Evolutionary conservation across 345 rosid species (phyloP).

Genomic region (Cardiospermum halicacabum): DNA sequence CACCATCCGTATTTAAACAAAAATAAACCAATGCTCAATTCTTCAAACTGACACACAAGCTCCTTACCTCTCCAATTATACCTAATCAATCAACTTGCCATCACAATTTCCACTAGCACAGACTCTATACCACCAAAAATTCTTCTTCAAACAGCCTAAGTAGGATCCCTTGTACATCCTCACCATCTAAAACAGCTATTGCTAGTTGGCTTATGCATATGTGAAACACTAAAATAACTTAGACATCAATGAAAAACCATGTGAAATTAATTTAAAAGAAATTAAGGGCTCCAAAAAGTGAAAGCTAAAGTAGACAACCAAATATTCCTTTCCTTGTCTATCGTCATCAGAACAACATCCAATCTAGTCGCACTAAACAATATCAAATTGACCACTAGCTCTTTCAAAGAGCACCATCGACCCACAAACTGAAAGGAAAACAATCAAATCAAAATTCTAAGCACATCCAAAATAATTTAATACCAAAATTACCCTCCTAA

Average conservation of each 20-base stretch:
- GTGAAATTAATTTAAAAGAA: not conserved
- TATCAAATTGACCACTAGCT: not conserved
- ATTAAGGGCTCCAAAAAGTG: not conserved
- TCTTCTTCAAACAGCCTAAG: conserved; percentile 3
- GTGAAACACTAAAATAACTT: not conserved
- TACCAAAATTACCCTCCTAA: not conserved
- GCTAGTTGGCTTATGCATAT: not conserved
- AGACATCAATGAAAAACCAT: not conserved
- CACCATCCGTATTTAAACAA: not conserved
- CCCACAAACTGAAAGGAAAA: not conserved
- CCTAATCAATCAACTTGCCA: not conserved
- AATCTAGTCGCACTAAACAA: not conserved
- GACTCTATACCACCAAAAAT: not conserved
- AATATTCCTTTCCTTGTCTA: not conserved
- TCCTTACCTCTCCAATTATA: not conserved
- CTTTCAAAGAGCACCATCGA: not conserved
- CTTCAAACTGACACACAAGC: not conserved
- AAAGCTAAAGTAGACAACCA: not conserved
- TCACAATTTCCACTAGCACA: not conserved
- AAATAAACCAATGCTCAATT: not conserved
- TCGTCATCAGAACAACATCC: conserved; percentile 8
- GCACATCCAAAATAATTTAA: not conserved
- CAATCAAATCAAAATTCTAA: not conserved
- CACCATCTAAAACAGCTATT: not conserved
- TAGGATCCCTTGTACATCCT: not conserved